Conservation (phyloP, 805 yeast genomes). For the Lipomyces chichibuensis region DNA sequence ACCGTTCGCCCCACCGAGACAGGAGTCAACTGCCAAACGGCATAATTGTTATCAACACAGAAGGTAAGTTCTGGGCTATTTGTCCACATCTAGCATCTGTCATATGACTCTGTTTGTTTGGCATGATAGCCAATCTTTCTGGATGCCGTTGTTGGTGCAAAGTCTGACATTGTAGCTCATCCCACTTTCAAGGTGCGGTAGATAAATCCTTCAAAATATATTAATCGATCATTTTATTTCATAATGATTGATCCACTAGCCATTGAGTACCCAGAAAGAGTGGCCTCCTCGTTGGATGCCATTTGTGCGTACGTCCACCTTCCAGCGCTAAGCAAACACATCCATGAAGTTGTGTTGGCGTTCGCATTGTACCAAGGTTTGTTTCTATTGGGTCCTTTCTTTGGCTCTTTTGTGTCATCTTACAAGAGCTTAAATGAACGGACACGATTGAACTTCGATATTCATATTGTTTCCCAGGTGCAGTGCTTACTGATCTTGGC, state of each 20-base stretch:
- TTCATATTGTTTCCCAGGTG: constrained; percentile 85
- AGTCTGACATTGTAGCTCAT: not conserved
- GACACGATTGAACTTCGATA: constrained; percentile 74
- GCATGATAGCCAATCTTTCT: too few species aligned
- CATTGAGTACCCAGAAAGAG: constrained; percentile 24
- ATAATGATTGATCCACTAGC: constrained; percentile 33
- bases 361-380: constrained; percentile 62
- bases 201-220: not conserved
- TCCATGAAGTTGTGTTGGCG: constrained; percentile 70
- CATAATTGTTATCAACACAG: not conserved
- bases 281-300: constrained; percentile 13
- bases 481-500: constrained; percentile 71
- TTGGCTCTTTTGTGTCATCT: constrained; percentile 54
- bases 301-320: constrained; percentile 36
- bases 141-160: too few species aligned
- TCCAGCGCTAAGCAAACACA: constrained; percentile 43
- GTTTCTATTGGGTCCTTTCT: constrained; percentile 51
- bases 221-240: not conserved
- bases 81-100: not conserved
- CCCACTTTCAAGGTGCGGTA: not conserved
- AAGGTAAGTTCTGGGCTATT: not conserved
- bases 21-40: not conserved
- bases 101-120: not conserved
- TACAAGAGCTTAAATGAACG: constrained; percentile 55
- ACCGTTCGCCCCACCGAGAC: not conserved